Evolutionary conservation across 257 asterid species (phyloP), one percentile per base, ranked within the genome.

Genomic region (Buddleja alternifolia): DNA sequence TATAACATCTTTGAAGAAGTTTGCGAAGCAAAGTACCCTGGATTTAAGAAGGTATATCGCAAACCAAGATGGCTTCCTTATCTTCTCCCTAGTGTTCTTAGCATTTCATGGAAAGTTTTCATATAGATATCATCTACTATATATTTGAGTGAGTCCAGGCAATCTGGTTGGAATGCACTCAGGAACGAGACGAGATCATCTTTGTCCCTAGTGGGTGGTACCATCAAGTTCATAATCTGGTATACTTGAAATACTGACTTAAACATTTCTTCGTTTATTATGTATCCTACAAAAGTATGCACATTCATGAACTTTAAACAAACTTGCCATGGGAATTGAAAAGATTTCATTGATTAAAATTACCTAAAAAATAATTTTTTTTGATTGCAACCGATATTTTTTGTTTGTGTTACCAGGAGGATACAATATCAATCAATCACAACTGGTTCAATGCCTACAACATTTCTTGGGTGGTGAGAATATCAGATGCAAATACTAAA

Each of bases 201-300:
- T 94, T 94, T 34, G 99, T 94, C 36, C 97, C 99, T 51, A 90
- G 97, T 82, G 96, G 97, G 71, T 94, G 97, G 99, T 94, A 85
- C 73, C 99, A 94, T 78, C 99, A 94, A 94, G 97, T 94, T 75
- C 96, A 84, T 57, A 94, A 94, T 82, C 75, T 84, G 97, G 98
- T 93, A 92, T 34, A 16, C 41, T 44, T 53, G 55, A 21, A 11
- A n/a, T 51, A 9, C 62, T 29, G 57, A 59, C 32, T 34, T 65
- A 12, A n/a, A n/a, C 2, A n/a, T 60, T 45, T 32, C 29, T 70
- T 61, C 16, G 10, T 32, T 32, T 40, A 41, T 17, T 50, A 20
- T 11, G 0, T 54, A 8, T 41, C 15, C 23, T 36, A 11, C 60
- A 11, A 67, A 52, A 6, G 6, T 48, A 32, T 59, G n/a, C 15